These are phyloP conservation scores for Hippophae gyantsensis DNA, from an alignment of 306 rosid species.

Conservation along the genomic window DNA sequence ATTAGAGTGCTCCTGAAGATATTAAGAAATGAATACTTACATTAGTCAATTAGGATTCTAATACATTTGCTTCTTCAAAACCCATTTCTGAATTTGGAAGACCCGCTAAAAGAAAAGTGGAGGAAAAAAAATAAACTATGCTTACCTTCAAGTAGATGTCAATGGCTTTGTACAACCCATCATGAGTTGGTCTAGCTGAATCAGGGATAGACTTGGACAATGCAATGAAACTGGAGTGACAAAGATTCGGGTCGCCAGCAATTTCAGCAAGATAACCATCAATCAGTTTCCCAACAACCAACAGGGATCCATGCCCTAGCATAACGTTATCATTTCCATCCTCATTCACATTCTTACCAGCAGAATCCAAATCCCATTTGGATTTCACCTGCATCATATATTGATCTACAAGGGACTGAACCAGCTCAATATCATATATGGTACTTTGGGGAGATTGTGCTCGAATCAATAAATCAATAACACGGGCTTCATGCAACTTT, in stretches of 20 bases:
- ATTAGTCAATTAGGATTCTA: not conserved
- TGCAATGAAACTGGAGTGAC: constrained; percentile 44
- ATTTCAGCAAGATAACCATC: constrained; percentile 71
- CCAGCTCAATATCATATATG: constrained; percentile 55
- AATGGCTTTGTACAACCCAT: constrained; percentile 66
- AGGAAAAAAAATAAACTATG: not conserved
- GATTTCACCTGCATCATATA: constrained; percentile 38
- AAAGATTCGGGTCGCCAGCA: constrained; percentile 56
- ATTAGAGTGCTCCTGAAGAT: constrained; percentile 60
- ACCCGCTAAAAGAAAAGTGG: not conserved
- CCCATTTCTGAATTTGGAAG: not conserved
- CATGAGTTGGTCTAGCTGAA: constrained; percentile 69
- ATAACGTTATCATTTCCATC: constrained; percentile 39
- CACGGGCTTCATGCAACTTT: constrained; percentile 74
- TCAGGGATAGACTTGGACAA: constrained; percentile 64
- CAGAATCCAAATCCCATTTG: constrained; percentile 17
- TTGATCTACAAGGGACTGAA: constrained; percentile 46
- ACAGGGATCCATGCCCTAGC: constrained; percentile 37
- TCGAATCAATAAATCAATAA: constrained; percentile 65
- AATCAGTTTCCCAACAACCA: constrained; percentile 65
- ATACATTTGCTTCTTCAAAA: not conserved
- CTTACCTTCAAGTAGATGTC: constrained; percentile 80
- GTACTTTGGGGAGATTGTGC: constrained; percentile 63
- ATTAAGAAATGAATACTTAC: not conserved
- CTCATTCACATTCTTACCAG: constrained; percentile 46